Evolutionary conservation across 768 basidiomycete genomes (phyloP).

Genomic region (Piloderma croceum): DNA sequence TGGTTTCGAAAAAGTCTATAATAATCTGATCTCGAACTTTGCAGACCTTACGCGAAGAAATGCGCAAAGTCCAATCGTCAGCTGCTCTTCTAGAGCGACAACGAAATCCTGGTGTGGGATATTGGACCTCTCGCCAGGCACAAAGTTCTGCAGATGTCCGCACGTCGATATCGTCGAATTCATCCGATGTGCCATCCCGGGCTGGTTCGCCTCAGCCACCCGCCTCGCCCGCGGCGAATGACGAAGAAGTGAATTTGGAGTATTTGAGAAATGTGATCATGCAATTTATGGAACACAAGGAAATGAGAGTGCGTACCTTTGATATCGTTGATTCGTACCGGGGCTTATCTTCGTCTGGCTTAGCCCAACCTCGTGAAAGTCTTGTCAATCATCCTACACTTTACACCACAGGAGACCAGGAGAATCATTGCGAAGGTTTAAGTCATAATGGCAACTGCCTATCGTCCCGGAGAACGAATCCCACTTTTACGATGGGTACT

Average conservation of each 20-base stretch:
- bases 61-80: slow-evolving; percentile 93
- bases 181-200: slow-evolving; percentile 34
- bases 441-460: too few relatives aligned
- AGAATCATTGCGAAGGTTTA: slow-evolving; percentile 83
- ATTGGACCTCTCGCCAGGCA: slow-evolving; percentile 62
- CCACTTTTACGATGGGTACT: too few relatives aligned
- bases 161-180: slow-evolving; percentile 37
- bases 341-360: slow-evolving; percentile 1
- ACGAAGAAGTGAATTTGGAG: slow-evolving; percentile 93
- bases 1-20: neutral
- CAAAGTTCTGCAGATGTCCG: slow-evolving; percentile 29
- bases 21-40: slow-evolving; percentile 7
- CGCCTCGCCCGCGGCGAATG: slow-evolving; percentile 39
- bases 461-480: too few relatives aligned
- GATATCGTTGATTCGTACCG: neutral
- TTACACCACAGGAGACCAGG: slow-evolving; percentile 92
- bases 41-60: slow-evolving; percentile 86
- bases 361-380: slow-evolving; percentile 90
- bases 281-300: slow-evolving; percentile 96
- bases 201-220: slow-evolving; percentile 30
- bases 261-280: slow-evolving; percentile 94
- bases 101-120: slow-evolving; percentile 90
- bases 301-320: slow-evolving; percentile 77
- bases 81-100: slow-evolving; percentile 85
- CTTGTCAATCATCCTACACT: slow-evolving; percentile 84